Percentiles rank a stretch among this genome's conserved stretches.
phyloP scores from a whole-genome alignment of 129 eudicot genomes.

The Centaurea solstitialis region DNA sequence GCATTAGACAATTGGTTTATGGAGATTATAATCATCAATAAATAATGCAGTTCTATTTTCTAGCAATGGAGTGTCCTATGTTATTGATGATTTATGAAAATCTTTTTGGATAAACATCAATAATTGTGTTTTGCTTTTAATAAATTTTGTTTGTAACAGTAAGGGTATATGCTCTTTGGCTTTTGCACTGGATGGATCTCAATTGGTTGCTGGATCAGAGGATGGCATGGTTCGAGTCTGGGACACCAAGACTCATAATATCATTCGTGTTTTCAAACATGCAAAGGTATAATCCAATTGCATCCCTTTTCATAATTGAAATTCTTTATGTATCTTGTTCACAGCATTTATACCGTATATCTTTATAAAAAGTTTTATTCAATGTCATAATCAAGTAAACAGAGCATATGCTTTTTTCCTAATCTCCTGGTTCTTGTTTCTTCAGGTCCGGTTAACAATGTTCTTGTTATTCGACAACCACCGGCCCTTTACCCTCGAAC shows the following conservation, averaged over 20 bases:
- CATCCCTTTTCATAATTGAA: background rate
- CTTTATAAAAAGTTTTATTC: background rate
- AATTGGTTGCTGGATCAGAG: constrained; percentile 84
- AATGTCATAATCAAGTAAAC: background rate
- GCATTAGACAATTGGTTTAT: background rate
- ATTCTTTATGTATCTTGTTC: background rate
- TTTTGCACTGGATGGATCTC: constrained; percentile 71
- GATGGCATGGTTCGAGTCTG: constrained; percentile 93
- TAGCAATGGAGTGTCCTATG: background rate
- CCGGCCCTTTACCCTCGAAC: constrained; percentile 45
- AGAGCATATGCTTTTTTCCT: background rate
- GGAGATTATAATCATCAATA: background rate
- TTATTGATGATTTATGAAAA: background rate
- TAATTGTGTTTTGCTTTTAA: background rate
- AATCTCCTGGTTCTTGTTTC: background rate
- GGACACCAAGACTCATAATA: constrained; percentile 77
- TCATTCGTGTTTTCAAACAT: constrained; percentile 73
- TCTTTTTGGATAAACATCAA: constrained; percentile 3
- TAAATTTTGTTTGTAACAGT: constrained; percentile 48
- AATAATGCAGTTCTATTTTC: background rate
- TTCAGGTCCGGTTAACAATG: constrained; percentile 81
- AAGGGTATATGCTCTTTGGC: constrained; percentile 80
- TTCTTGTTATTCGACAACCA: constrained; percentile 56
- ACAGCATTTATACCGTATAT: no score
- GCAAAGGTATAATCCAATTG: constrained; percentile 54